A percentile compares a stretch with the other conserved stretches of the same genome.
Conservation (phyloP, 1,284 basidiomycete genomes). For the Erythrobasidium hasegawianum region DNA sequence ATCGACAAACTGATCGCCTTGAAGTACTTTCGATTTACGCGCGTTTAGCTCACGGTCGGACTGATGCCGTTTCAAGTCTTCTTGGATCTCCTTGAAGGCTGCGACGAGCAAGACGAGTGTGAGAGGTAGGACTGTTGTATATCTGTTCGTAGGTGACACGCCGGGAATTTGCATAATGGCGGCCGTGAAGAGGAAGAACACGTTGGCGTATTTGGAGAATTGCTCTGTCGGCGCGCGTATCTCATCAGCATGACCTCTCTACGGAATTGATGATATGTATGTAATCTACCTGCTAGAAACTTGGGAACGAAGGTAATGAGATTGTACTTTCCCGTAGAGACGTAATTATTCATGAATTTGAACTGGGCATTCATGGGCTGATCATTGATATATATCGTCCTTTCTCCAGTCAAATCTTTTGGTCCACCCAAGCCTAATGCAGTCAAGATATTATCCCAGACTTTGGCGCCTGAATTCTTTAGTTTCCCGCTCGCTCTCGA, state of each 20-base stretch:
- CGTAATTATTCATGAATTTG: slow-evolving; percentile 61
- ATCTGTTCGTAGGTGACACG: slow-evolving; percentile 92
- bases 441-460: slow-evolving; percentile 16
- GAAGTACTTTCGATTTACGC: slow-evolving; percentile 71
- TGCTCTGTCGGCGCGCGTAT: slow-evolving; percentile 61
- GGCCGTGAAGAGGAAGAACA: slow-evolving; percentile 98
- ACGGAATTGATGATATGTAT: not conserved
- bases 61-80: slow-evolving; percentile 95
- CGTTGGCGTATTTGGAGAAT: slow-evolving; percentile 97
- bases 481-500: slow-evolving; percentile 24
- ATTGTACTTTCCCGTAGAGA: slow-evolving; percentile 96
- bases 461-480: slow-evolving; percentile 9
- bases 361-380: slow-evolving; percentile 34
- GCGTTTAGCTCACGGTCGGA: slow-evolving; percentile 91
- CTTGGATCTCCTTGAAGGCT: slow-evolving; percentile 94
- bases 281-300: slow-evolving; percentile 74
- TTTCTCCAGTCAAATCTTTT: slow-evolving; percentile 37
- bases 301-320: slow-evolving; percentile 83
- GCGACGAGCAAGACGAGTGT: slow-evolving; percentile 84
- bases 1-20: slow-evolving; percentile 61
- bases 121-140: slow-evolving; percentile 92
- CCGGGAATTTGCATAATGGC: slow-evolving; percentile 97
- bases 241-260: not conserved
- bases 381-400: slow-evolving; percentile 41
- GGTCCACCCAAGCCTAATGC: slow-evolving; percentile 7